Evolutionary conservation across 1,284 basidiomycete genomes (phyloP).

Genomic region (Cryptococcus floricola): DNA sequence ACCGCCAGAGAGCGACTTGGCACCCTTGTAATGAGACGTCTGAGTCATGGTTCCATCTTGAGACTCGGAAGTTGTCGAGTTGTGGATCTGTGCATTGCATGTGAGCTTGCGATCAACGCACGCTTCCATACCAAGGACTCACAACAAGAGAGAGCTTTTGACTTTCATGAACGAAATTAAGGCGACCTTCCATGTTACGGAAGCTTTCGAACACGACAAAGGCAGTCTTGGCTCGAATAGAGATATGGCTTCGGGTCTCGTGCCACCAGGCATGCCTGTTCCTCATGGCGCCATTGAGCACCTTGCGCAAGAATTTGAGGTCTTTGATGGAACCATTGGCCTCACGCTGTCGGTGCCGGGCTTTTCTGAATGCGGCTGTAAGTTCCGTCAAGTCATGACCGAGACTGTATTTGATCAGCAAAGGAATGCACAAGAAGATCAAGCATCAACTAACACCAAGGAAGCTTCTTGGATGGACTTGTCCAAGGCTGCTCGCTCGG

Average conservation of each 20-base stretch:
- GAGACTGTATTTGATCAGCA: constrained; percentile 52
- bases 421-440: neutral
- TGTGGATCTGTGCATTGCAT: constrained; percentile 22
- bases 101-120: neutral
- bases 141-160: constrained; percentile 68
- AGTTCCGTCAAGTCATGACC: constrained; percentile 75
- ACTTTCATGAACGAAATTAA: constrained; percentile 70
- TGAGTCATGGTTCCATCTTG: constrained; percentile 9
- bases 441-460: constrained; percentile 54
- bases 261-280: constrained; percentile 73
- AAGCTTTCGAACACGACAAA: constrained; percentile 78
- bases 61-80: constrained; percentile 17
- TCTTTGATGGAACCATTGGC: constrained; percentile 5
- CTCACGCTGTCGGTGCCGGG: neutral
- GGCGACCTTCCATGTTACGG: constrained; percentile 78
- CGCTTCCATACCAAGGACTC: constrained; percentile 18
- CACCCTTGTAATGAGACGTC: constrained; percentile 58
- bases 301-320: constrained; percentile 38
- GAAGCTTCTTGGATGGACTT: constrained; percentile 67
- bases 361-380: constrained; percentile 59
- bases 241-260: constrained; percentile 78
- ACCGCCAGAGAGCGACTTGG: constrained; percentile 70
- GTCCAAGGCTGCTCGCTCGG: constrained; percentile 61
- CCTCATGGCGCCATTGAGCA: constrained; percentile 24
- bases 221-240: constrained; percentile 73